Base-by-base conservation (phyloP, 2,329 filamentous ascomycete genomes). In the Penicillium rolfsii region DNA sequence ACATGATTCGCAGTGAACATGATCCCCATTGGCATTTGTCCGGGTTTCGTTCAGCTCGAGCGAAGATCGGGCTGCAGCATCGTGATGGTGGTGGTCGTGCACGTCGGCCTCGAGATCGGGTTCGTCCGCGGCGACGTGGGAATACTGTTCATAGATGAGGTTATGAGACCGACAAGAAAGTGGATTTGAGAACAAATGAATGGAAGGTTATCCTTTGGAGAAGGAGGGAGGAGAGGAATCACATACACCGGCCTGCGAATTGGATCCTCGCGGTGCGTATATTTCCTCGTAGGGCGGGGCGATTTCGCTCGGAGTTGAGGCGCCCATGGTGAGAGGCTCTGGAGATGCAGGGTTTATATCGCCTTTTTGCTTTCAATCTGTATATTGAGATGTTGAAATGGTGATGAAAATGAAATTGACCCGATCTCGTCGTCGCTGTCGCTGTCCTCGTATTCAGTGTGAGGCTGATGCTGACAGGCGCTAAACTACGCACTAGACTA, bases 1-100 rank as follows among this genome's bases (percentile, higher is more conserved):
- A 22, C 52, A 54, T 45, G 43, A 40, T n/a, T 40, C 52, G 52
- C 52, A 54, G 38, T 54, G 52, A 8, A n/a, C 28, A 24, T 54
- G 52, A 1, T 40, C 22, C 9, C 19, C 19, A 4, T 22, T 22
- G 9, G 50, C n/a, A 8, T 38, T 24, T 36, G 12, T n/a, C 3
- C 8, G 14, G 12, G 33, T 4, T n/a, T 53, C 50, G 24, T 41
- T 40, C n/a, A 53, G 14, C 28, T 41, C 50, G 19, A 53, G 11
- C 6, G 50, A 4, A 4, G 22, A 33, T 33, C 30, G 30, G 30
- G 9, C 1, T 11, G 1, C 30, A 33, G 30, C 30, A 11, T 33
- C 30, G 33, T 26, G 35, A 2, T 28, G 50, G 22, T 53, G 49
- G 3, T 38, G 52, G 2, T 43, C 22, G 26, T 54, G 52, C 8